Evolutionary conservation across 805 yeast species (phyloP).

Genomic region (Yarrowia sp.): DNA sequence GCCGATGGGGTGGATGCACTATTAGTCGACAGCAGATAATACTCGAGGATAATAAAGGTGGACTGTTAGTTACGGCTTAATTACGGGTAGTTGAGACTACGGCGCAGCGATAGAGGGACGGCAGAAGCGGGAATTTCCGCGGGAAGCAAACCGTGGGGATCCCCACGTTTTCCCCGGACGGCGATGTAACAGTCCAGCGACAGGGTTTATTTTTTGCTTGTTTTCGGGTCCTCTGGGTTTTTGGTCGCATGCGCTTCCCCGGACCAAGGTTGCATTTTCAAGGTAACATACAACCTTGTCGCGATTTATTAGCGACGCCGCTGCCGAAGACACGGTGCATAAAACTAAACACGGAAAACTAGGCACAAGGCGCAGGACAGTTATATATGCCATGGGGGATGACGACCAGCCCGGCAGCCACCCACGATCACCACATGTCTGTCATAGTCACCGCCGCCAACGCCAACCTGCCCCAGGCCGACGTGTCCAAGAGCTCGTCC

Average conservation of each 20-base stretch:
- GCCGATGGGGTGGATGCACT: no score
- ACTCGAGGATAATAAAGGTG: not conserved
- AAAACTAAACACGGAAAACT: no score
- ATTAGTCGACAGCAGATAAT: no score
- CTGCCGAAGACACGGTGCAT: conserved; percentile 1
- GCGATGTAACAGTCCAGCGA: no score
- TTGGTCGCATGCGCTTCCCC: conserved; percentile 23
- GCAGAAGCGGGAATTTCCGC: no score
- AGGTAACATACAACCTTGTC: conserved; percentile 17
- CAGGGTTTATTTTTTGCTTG: no score
- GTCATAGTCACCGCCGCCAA: not conserved
- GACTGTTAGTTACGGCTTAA: not conserved
- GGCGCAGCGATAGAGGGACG: no score
- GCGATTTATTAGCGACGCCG: not conserved
- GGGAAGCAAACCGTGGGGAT: no score
- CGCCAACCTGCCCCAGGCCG: not conserved
- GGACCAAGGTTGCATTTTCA: conserved; percentile 21
- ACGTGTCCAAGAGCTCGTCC: not conserved
- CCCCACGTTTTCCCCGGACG: no score
- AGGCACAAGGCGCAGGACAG: no score
- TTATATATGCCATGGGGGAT: conserved; percentile 14
- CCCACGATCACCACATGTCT: conserved; percentile 8
- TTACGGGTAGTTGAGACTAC: no score
- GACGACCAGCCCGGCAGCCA: no score
- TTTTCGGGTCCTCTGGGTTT: not conserved